Conservation (phyloP, 305 asterid species). For the Fraxinus dipetala region DNA sequence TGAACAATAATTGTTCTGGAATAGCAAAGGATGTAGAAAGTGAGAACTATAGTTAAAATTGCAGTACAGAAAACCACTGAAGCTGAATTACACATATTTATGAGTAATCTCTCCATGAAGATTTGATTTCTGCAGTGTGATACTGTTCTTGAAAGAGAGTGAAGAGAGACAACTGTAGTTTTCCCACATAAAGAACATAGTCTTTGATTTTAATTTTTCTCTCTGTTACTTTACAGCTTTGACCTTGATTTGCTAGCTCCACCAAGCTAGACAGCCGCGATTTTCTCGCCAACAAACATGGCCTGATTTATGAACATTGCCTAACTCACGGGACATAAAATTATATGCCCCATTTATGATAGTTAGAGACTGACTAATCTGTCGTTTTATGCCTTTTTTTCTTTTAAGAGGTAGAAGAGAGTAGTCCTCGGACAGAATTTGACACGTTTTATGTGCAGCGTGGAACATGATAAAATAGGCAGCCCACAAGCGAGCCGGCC, state of each 20-base stretch:
- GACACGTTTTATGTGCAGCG: background rate
- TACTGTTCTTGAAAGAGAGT: background rate
- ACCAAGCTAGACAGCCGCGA: background rate
- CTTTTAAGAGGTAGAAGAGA: background rate
- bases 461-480: background rate
- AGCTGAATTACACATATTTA: background rate
- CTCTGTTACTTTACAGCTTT: background rate
- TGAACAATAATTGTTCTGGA: background rate
- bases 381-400: background rate
- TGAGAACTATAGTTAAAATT: conserved; percentile 28
- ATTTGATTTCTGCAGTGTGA: background rate
- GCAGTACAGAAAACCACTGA: background rate
- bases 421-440: background rate
- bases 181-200: background rate
- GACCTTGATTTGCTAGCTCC: background rate
- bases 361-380: background rate
- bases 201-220: background rate
- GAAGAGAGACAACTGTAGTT: background rate
- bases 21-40: conserved; percentile 30
- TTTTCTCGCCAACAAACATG: background rate
- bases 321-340: too few relatives aligned
- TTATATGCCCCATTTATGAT: background rate
- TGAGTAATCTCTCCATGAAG: background rate
- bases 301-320: background rate
- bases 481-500: background rate